Conservation (phyloP, 805 yeast species). For the Metschnikowia picachoensis region DNA sequence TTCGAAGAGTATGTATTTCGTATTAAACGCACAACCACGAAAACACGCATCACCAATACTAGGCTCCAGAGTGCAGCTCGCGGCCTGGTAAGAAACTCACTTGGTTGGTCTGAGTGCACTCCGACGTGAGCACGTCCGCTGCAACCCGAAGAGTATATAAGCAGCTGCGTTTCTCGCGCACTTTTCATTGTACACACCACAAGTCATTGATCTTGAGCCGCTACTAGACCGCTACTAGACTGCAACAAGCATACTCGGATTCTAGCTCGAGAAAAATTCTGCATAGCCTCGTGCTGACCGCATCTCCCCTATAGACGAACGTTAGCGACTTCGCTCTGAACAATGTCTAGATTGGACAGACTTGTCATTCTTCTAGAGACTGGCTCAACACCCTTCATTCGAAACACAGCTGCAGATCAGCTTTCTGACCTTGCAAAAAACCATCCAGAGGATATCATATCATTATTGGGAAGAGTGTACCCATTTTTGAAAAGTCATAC, state of each 20-base stretch:
- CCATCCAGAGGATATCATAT: slow-evolving; percentile 89
- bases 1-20: too few species aligned
- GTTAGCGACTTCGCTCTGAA: not conserved
- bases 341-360: slow-evolving; percentile 51
- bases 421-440: slow-evolving; percentile 88
- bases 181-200: slow-evolving; percentile 13
- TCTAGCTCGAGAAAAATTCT: not conserved
- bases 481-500: slow-evolving; percentile 78
- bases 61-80: too few species aligned
- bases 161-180: slow-evolving; percentile 12
- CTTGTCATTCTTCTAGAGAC: slow-evolving; percentile 72
- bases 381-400: slow-evolving; percentile 88
- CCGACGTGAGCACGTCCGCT: slow-evolving; percentile 9
- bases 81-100: too few species aligned
- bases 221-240: not conserved
- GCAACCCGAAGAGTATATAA: slow-evolving; percentile 12
- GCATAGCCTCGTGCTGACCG: not conserved
- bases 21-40: too few species aligned
- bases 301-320: not conserved
- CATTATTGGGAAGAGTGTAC: slow-evolving; percentile 80
- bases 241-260: not conserved
- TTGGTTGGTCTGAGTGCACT: slow-evolving; percentile 11
- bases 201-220: slow-evolving; percentile 1
- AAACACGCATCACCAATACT: too few species aligned
- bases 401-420: slow-evolving; percentile 97